Evolutionary conservation across 2,329 filamentous ascomycete species (phyloP), one percentile per base, ranked within the genome.

Genomic region (Teratosphaeria viscida): DNA sequence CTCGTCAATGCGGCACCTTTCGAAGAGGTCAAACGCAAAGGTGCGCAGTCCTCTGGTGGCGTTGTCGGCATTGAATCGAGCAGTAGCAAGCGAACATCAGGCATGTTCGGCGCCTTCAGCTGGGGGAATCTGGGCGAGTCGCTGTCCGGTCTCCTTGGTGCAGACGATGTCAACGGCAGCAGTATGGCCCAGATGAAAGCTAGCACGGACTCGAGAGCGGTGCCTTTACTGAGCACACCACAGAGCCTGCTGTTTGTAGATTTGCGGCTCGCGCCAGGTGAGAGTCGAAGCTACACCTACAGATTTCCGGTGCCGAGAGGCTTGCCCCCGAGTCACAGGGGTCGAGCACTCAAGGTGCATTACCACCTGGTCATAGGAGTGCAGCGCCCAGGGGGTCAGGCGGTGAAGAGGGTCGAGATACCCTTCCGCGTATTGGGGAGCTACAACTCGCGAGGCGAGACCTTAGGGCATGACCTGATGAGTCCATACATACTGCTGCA

Each of bases 201-300:
- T 3, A 87, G 88, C 56, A 88, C 88, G 29, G 94, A 88, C 71
- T 88, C 90, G 35, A 92, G 90, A 71, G 88, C 89, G 2, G 87
- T 99, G 52, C 94, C 94, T 0, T 78, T 99, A 54, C 80, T 99
- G n/a, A 94, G 90, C 16, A 97, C 92, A 5, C 92, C 92, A 1
- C 94, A 97, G 75, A 96, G 91, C 1, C 90, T 99, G 62, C 77
- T 99, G 12, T 99, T 99, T 72, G 94, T 99, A 57, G 92, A 99
- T 73, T 78, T 99, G 59, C 85, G 88, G 67, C 81, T 99, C 26
- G 86, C 83, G 6, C 92, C 94, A 0, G 94, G 92, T 1, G 91
- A 99, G 75, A 95, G 90, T 73, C 87, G 84, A 66, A 88, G 86
- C 55, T 99, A 88, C 69, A 89, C 88, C 56, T 99, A 96, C 72